phyloP scores from a whole-genome alignment of 129 eudicot species.

The Flaveria brownii region DNA sequence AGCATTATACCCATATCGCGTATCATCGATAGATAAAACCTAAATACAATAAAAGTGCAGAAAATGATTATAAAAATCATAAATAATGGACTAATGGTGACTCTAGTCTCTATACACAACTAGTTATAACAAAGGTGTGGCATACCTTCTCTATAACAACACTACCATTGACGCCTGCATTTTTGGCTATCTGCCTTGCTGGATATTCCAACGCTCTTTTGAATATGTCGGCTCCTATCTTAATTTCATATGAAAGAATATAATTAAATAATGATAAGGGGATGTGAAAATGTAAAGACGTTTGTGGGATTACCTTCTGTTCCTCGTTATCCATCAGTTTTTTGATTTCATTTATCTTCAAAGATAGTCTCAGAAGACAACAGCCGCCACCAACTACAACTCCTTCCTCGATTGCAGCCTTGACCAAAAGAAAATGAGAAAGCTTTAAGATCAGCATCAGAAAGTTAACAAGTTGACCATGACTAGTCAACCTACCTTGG shows the following conservation, averaged over 20 bases:
- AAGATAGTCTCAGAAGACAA: slow-evolving; percentile 72
- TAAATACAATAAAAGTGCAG: slow-evolving; percentile 31
- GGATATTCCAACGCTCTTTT: slow-evolving; percentile 82
- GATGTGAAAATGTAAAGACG: slow-evolving; percentile 14
- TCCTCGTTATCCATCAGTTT: slow-evolving; percentile 75
- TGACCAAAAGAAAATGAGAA: slow-evolving; percentile 18
- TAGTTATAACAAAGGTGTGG: not conserved
- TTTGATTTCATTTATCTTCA: slow-evolving; percentile 59
- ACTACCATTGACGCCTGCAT: slow-evolving; percentile 88
- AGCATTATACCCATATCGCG: slow-evolving; percentile 77
- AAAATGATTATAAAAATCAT: not conserved
- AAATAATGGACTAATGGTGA: not conserved
- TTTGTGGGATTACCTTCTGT: slow-evolving; percentile 55
- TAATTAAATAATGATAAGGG: not conserved
- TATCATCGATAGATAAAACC: slow-evolving; percentile 56
- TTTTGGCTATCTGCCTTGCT: slow-evolving; percentile 75
- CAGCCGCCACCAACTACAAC: slow-evolving; percentile 98
- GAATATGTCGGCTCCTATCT: slow-evolving; percentile 92
- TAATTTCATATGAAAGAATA: slow-evolving; percentile 13
- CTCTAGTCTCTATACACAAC: too few relatives aligned
- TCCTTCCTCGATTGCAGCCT: slow-evolving; percentile 98
- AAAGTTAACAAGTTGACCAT: slow-evolving; percentile 21
- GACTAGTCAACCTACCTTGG: slow-evolving; percentile 56
- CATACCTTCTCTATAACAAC: slow-evolving; percentile 71
- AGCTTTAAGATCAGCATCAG: slow-evolving; percentile 5